Percentiles rank a stretch among this genome's conserved stretches.
phyloP scores from a whole-genome alignment of 306 rosid genomes.

The Fragaria nilgerrensis region DNA sequence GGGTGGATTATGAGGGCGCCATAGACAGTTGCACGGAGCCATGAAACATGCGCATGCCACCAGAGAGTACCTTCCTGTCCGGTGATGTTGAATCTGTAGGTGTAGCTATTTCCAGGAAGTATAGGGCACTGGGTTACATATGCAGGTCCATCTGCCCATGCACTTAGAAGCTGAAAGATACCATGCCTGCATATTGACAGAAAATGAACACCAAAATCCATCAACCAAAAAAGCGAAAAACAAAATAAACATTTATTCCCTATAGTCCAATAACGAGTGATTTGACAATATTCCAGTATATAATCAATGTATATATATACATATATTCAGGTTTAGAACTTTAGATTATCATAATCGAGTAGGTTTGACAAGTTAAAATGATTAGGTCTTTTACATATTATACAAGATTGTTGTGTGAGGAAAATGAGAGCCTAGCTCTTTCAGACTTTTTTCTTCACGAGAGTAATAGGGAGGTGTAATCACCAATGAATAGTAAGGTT shows the following conservation, averaged over 20 bases:
- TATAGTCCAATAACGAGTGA: neutral
- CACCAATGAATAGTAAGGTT: slow-evolving; percentile 59
- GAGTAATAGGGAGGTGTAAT: neutral
- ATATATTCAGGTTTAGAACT: neutral
- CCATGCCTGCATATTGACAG: slow-evolving; percentile 55
- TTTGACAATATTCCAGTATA: neutral
- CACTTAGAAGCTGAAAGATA: slow-evolving; percentile 44
- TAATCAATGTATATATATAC: neutral
- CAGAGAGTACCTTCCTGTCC: slow-evolving; percentile 79
- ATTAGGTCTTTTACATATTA: neutral
- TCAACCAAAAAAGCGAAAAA: neutral
- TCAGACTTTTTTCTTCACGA: neutral
- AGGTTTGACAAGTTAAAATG: neutral
- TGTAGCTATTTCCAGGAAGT: slow-evolving; percentile 34
- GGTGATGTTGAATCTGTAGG: slow-evolving; percentile 47
- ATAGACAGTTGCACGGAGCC: too few species aligned
- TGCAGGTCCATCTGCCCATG: slow-evolving; percentile 78
- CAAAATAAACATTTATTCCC: neutral
- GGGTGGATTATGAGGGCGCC: too few species aligned
- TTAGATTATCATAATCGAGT: neutral
- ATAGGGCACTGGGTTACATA: slow-evolving; percentile 72
- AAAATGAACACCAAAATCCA: neutral
- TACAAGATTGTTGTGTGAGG: neutral
- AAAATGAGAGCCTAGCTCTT: neutral
- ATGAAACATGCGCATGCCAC: too few species aligned